Evolutionary conservation across 768 basidiomycete species (phyloP), one percentile per base, ranked within the genome.

Genomic region (Psilocybe cubensis): DNA sequence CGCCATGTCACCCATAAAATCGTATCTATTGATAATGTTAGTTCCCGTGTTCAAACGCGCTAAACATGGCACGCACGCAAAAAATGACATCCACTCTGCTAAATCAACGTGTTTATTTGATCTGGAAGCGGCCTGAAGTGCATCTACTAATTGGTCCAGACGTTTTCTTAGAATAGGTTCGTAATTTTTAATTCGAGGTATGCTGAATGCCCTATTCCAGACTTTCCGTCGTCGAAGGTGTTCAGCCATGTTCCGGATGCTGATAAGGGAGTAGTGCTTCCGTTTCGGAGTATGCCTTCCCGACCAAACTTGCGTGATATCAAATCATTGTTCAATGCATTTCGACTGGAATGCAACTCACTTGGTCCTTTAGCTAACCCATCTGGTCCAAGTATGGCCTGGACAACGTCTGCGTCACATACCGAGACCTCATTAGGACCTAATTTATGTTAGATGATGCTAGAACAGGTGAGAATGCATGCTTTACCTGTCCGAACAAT

Each of bases 401-500:
- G 64, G 10, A 81, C 64, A 0, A 70, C 38, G 8, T 43, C 52
- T 2, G 62, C 51, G 17, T 76, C 70, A 31, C 62, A 59, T 17
- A 81, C 69, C 4, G 77, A 79, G 3, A 82, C 57, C 54, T 80
- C 79, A 57, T 82, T 82, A 17, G 79, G 80, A 17, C 79, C 79
- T 81, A 25, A 25, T 25, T 24, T 31, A 33, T 35, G 29, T 9
- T 11, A 28, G 20, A 33, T 23, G 48, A 20, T 4, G 31, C 17
- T 9, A 18, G 55, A 12, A 2, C 20, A 14, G 17, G n/a, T 33
- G 24, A 49, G 23, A 17, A 52, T 7, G 7, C 9, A 8, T 31
- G 12, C 7, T 74, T 25, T 52, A 83, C 85, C 86, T 42, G 80
- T 76, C 41, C 86, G 73, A 21, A 87, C 82, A 33, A 81, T 68